Evolutionary conservation across 1,284 basidiomycete genomes (phyloP), one percentile per base, ranked within the genome.

Genomic region (Heterobasidion occidentale): DNA sequence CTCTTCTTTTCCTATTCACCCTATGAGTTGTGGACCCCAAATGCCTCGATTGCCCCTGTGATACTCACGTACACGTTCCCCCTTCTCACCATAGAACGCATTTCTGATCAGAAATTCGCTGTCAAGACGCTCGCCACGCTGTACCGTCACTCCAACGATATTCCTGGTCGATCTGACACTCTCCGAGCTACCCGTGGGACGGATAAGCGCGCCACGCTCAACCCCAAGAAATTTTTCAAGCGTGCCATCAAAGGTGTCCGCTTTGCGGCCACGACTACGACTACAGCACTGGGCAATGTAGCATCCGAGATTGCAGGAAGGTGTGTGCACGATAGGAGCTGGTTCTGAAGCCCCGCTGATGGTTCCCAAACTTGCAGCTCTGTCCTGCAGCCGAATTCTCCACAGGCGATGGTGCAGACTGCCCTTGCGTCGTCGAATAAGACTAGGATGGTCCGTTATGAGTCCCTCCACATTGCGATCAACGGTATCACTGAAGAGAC

Each of bases 321-420:
- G 79, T 84, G 57, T 61, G 70, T 59, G 55, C 50, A 33, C 55
- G 58, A 36, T 54, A 49, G 17, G 19, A 36, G 8, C 48, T 44
- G 20, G 11, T 15, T 49, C 45, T 53, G 19, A 36, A 33, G 57
- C 58, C 20, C 9, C 34, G 9, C 36, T 19, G 4, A 27, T 5
- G 27, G 27, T 2, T 27, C 5, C 27, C 5, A 27, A 27, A 27
- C 27, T 42, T n/a, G 38, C 75, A 88, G 88, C 63, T 88, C 86
- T 51, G 85, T 94, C 7, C 71, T 95, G 44, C 92, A 94, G 68
- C 92, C 92, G 46, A 94, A 94, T 68, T 92, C 91, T 2, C 90
- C 93, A 0, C 81, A 83, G 63, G 88, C 88, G 33, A 85, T 90
- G 75, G 90, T 95, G 50, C 84, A 87, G 63, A 84, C 84, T 4